Percentiles rank a stretch among this genome's conserved stretches.
These are phyloP conservation scores for Colletotrichum cuscutae DNA, from an alignment of 2,329 filamentous ascomycete species.

Conservation along the genomic window DNA sequence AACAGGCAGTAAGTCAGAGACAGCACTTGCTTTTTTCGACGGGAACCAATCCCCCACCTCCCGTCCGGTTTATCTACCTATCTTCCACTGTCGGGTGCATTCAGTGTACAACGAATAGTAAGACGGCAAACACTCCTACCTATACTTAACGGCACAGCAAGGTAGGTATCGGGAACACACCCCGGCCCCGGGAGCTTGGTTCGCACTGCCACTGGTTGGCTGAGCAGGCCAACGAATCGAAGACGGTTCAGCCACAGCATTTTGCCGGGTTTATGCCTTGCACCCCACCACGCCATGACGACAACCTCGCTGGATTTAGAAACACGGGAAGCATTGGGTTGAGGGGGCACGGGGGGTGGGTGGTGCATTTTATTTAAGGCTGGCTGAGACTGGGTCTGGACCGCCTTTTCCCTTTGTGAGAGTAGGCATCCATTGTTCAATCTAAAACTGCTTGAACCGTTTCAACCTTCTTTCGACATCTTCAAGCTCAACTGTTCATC, in stretches of 20 bases:
- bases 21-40: not conserved
- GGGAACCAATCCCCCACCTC: slow-evolving; percentile 6
- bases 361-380: slow-evolving; percentile 24
- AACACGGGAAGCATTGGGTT: slow-evolving; percentile 21
- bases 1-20: not conserved
- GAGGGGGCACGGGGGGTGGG: not conserved
- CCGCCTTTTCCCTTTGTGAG: slow-evolving; percentile 8
- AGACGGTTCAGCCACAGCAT: slow-evolving; percentile 17
- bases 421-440: not conserved
- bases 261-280: not conserved
- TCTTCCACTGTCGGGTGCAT: not conserved
- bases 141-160: not conserved
- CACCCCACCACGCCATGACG: slow-evolving; percentile 29
- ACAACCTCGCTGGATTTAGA: slow-evolving; percentile 28
- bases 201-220: slow-evolving; percentile 21
- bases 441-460: not conserved
- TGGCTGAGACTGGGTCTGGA: slow-evolving; percentile 11
- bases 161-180: not conserved
- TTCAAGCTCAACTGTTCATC: not conserved
- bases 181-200: not conserved
- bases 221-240: slow-evolving; percentile 20
- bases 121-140: not conserved
- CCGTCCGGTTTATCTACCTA: not conserved
- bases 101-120: not conserved
- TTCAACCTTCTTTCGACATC: not conserved